A percentile compares a stretch with the other conserved stretches of the same genome.
Conservation (phyloP, 306 rosid species). For the Datisca glomerata region DNA sequence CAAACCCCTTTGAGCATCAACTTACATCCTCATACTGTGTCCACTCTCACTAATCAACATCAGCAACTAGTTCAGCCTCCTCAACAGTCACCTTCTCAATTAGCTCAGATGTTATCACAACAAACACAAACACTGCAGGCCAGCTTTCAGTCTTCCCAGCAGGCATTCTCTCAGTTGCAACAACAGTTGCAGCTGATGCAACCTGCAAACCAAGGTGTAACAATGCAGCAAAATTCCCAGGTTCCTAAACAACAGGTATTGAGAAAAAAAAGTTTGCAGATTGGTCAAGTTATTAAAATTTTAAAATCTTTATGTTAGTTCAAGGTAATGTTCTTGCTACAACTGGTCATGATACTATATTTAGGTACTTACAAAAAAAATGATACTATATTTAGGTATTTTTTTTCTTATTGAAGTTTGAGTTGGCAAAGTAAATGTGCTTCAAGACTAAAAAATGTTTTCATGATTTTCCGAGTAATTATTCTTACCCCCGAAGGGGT, state of each 20-base stretch:
- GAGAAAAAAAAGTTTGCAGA: too few relatives aligned
- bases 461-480: too few relatives aligned
- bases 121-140: slow-evolving; percentile 88
- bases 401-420: too few relatives aligned
- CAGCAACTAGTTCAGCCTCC: slow-evolving; percentile 42
- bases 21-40: slow-evolving; percentile 28
- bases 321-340: too few relatives aligned
- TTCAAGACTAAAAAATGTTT: too few relatives aligned
- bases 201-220: slow-evolving; percentile 54
- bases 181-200: slow-evolving; percentile 83
- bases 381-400: too few relatives aligned
- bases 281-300: too few relatives aligned
- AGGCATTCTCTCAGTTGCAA: slow-evolving; percentile 90
- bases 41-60: slow-evolving; percentile 33
- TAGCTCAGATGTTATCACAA: slow-evolving; percentile 89
- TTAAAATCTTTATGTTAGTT: too few relatives aligned
- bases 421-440: too few relatives aligned
- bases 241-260: slow-evolving; percentile 60
- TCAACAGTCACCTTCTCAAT: slow-evolving; percentile 71
- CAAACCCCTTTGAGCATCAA: slow-evolving; percentile 35
- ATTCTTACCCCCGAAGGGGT: too few relatives aligned
- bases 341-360: too few relatives aligned
- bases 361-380: too few relatives aligned
- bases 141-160: slow-evolving; percentile 89
- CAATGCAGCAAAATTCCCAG: slow-evolving; percentile 50